phyloP scores from a whole-genome alignment of 805 yeast species.

The Nakazawaea populi region DNA sequence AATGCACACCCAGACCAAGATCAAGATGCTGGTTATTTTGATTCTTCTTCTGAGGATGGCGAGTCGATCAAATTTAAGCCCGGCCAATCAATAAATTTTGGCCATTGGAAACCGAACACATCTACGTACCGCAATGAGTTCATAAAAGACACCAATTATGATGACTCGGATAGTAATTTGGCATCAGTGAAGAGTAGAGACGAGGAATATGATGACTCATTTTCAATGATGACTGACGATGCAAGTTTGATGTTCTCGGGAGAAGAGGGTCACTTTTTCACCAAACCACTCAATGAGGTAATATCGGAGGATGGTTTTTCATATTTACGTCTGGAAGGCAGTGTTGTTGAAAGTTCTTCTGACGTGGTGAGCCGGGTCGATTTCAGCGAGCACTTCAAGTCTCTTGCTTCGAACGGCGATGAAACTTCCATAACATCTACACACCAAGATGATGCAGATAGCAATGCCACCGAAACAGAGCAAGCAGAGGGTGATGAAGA shows the following conservation, averaged over 20 bases:
- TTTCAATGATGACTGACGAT: constrained; percentile 10
- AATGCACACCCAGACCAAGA: background rate
- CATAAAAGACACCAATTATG: constrained; percentile 37
- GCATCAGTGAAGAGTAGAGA: constrained; percentile 15
- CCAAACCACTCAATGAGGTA: constrained; percentile 21
- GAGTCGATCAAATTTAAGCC: background rate
- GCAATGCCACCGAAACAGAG: constrained; percentile 8
- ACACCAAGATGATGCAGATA: constrained; percentile 5
- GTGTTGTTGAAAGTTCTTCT: constrained; percentile 3
- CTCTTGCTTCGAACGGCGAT: background rate
- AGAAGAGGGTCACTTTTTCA: constrained; percentile 26
- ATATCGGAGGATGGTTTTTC: background rate
- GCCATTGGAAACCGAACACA: constrained; percentile 58
- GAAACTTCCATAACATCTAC: background rate
- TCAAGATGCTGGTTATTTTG: background rate
- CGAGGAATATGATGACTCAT: constrained; percentile 17
- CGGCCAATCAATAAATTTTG: constrained; percentile 34
- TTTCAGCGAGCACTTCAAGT: background rate
- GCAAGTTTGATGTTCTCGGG: constrained; percentile 19
- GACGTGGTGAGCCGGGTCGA: constrained; percentile 16
- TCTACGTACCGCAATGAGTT: constrained; percentile 41
- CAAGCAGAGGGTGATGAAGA: constrained; percentile 1
- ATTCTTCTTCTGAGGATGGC: constrained; percentile 20
- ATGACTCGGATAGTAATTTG: constrained; percentile 22
- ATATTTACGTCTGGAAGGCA: too few species aligned